Evolutionary conservation across 495 filamentous ascomycete genomes (phyloP), one percentile per base, ranked within the genome.

Genomic region (Neurospora sp.): DNA sequence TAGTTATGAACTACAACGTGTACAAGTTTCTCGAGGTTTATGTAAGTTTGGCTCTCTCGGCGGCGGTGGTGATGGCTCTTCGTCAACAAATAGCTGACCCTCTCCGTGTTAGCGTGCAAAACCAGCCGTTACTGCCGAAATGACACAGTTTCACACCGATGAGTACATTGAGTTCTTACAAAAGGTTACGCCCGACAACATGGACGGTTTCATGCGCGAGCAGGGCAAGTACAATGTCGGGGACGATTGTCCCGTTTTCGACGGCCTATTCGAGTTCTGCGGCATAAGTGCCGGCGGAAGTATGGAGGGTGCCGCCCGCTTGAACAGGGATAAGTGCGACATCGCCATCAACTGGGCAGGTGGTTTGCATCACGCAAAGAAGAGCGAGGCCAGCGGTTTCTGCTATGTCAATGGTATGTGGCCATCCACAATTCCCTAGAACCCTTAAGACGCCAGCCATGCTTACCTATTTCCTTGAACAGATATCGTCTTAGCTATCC

Each of bases 11-110:
- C 82, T 98, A 98, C 84, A 92, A 93, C 35, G 88, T 98, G 0
- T 99, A 98, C 84, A 97, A 97, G 83, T 96, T 96, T 80, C 96
- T 99, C 90, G 96, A 99, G 78, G 97, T 99, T 20, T 99, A 98
- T 77, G 94, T 97, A 84, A 86, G 92, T 46, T 46, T 88, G 37
- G 40, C 23, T 31, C 40, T 23, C 35, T 11, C 59, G 18, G 11
- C n/a, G 31, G 11, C 11, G 48, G 48, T 35, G 6, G 20, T 35
- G 11, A 31, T 66, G 54, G 54, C 23, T 66, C 27, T 18, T 9
- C n/a, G 54, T 66, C 69, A 74, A 72, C 75, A 44, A 46, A 39
- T 18, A 70, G 23, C 73, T 75, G 42, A 74, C 39, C 8, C 38
- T 73, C 72, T 35, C 31, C 20, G 10, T 16, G 31, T 41, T 73